Percentiles rank a stretch among this genome's conserved stretches.
Conservation (phyloP, 2,329 filamentous ascomycete genomes). For the Penicillium occitanis region DNA sequence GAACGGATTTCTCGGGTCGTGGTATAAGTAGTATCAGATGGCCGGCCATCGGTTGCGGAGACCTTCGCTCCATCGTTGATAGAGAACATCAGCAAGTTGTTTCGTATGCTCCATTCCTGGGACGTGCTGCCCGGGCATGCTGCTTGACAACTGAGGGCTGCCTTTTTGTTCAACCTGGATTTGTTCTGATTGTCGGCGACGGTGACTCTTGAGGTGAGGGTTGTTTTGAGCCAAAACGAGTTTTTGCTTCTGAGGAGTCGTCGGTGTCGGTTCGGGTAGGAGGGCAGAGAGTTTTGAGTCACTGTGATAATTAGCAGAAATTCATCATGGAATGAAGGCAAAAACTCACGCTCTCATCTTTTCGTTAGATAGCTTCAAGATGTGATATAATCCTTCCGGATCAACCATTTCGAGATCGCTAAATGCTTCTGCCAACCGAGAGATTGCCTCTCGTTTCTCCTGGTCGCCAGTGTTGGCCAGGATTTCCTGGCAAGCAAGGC, state of each 20-base stretch:
- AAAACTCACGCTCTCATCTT: slow-evolving; percentile 56
- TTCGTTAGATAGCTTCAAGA: slow-evolving; percentile 76
- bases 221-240: slow-evolving; percentile 78
- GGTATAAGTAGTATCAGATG: slow-evolving; percentile 22
- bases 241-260: slow-evolving; percentile 57
- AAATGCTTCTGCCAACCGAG: slow-evolving; percentile 81
- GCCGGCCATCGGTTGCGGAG: slow-evolving; percentile 68
- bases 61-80: slow-evolving; percentile 85
- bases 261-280: slow-evolving; percentile 38
- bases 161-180: slow-evolving; percentile 36
- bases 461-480: slow-evolving; percentile 73
- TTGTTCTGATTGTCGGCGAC: slow-evolving; percentile 59
- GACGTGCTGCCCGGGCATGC: slow-evolving; percentile 58
- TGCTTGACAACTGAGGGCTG: slow-evolving; percentile 36
- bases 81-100: slow-evolving; percentile 85
- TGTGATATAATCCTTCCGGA: slow-evolving; percentile 83
- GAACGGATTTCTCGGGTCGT: slow-evolving; percentile 18
- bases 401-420: slow-evolving; percentile 80
- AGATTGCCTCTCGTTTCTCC: slow-evolving; percentile 79
- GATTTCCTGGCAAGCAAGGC: slow-evolving; percentile 79
- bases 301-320: slow-evolving; percentile 25
- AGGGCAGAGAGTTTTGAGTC: slow-evolving; percentile 42
- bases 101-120: slow-evolving; percentile 90
- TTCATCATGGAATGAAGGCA: background rate
- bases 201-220: slow-evolving; percentile 78